Percentiles rank a stretch among this genome's conserved stretches.
Evolutionary conservation across 2,329 filamentous ascomycete genomes (phyloP).

Genomic region (Venturiaceae sp.): DNA sequence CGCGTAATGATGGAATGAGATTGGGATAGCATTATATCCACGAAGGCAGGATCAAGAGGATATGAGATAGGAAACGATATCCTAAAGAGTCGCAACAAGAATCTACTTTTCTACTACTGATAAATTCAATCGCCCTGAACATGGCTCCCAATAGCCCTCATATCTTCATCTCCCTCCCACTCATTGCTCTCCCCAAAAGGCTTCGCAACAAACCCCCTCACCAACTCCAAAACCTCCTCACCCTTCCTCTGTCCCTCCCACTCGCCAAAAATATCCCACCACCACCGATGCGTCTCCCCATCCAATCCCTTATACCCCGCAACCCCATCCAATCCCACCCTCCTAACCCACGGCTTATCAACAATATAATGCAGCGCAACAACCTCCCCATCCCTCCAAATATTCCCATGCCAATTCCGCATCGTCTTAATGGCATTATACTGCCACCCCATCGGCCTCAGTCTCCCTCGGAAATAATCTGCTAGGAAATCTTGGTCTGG

Average conservation of each 20-base stretch:
- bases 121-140: neutral
- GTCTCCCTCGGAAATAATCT: conserved; percentile 34
- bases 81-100: no score
- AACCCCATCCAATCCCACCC: conserved; percentile 29
- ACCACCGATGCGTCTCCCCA: conserved; percentile 42
- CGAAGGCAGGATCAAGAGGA: no score
- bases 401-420: conserved; percentile 40
- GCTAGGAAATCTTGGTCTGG: conserved; percentile 46
- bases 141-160: conserved; percentile 1
- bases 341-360: conserved; percentile 44
- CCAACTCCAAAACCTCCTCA: conserved; percentile 7
- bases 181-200: neutral
- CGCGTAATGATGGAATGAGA: no score
- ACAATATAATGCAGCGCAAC: conserved; percentile 44
- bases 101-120: no score
- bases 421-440: conserved; percentile 46
- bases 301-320: conserved; percentile 42
- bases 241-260: conserved; percentile 26
- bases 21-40: no score
- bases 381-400: conserved; percentile 41
- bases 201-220: neutral
- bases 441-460: conserved; percentile 37
- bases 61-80: no score
- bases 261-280: conserved; percentile 37
- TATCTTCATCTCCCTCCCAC: neutral